Conservation (phyloP, 2,329 filamentous ascomycete species). For the Venturia nashicola region DNA sequence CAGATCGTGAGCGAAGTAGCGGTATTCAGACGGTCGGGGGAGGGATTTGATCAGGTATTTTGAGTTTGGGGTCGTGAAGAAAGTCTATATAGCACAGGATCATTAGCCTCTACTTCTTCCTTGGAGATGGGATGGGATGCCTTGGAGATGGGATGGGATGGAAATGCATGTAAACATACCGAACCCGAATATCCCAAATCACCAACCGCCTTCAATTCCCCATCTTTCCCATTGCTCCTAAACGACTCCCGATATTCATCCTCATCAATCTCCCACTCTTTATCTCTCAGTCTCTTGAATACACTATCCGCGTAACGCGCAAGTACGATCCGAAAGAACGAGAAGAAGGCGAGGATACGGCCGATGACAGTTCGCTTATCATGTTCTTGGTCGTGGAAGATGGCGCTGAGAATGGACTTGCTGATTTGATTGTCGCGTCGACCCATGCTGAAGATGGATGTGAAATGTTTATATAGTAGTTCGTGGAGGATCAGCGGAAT, state of each 20-base stretch:
- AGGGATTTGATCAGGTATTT: slow-evolving; percentile 61
- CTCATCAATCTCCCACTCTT: slow-evolving; percentile 42
- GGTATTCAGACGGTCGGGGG: slow-evolving; percentile 56
- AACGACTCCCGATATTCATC: slow-evolving; percentile 44
- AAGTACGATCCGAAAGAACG: slow-evolving; percentile 37
- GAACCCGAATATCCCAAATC: slow-evolving; percentile 66
- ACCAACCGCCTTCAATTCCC: slow-evolving; percentile 42
- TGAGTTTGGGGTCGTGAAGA: slow-evolving; percentile 55
- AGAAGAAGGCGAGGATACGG: slow-evolving; percentile 41
- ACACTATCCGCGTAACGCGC: slow-evolving; percentile 33
- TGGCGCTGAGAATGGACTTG: slow-evolving; percentile 28
- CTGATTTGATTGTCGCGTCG: slow-evolving; percentile 23
- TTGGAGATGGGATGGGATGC: background rate
- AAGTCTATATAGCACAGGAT: slow-evolving; percentile 36
- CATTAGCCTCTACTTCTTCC: background rate
- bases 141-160: background rate
- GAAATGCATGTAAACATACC: slow-evolving; percentile 22
- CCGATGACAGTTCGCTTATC: slow-evolving; percentile 24
- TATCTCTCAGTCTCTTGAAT: slow-evolving; percentile 39
- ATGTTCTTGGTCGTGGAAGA: slow-evolving; percentile 19
- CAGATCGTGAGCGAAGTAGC: slow-evolving; percentile 56
- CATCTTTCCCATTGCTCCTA: slow-evolving; percentile 14
- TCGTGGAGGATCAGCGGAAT: background rate
- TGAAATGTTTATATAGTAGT: background rate
- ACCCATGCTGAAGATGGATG: slow-evolving; percentile 2